phyloP scores from a whole-genome alignment of 768 basidiomycete species.

The Tulasnella sp. region DNA sequence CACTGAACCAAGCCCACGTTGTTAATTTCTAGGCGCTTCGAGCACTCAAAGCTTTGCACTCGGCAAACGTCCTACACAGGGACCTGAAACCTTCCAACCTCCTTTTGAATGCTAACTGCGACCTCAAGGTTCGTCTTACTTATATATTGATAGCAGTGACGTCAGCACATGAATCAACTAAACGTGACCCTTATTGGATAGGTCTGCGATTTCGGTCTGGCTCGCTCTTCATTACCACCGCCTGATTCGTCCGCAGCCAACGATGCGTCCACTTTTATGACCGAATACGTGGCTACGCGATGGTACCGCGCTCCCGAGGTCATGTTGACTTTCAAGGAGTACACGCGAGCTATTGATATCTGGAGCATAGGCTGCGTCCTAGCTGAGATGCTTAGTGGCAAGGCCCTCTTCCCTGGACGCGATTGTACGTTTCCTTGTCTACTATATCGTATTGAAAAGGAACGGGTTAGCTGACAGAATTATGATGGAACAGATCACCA shows the following conservation, averaged over 20 bases:
- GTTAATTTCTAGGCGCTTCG: conserved; percentile 51
- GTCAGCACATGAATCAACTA: background rate
- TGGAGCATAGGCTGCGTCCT: conserved; percentile 83
- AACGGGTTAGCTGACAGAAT: background rate
- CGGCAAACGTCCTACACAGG: conserved; percentile 67
- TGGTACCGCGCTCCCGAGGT: conserved; percentile 99
- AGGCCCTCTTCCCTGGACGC: conserved; percentile 92
- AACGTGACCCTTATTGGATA: conserved; percentile 6
- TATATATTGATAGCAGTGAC: background rate
- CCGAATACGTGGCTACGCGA: conserved; percentile 93
- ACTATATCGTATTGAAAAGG: background rate
- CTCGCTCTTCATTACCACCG: conserved; percentile 42
- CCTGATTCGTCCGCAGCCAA: conserved; percentile 17
- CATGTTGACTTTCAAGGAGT: conserved; percentile 98
- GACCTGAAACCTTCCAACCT: conserved; percentile 36
- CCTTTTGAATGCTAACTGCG: conserved; percentile 33
- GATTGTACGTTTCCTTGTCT: conserved; percentile 42
- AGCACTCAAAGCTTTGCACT: conserved; percentile 91
- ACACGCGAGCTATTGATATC: conserved; percentile 80
- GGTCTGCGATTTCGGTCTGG: conserved; percentile 82
- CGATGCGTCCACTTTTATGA: conserved; percentile 54
- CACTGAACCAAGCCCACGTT: background rate
- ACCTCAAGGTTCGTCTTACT: conserved; percentile 26
- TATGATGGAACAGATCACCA: conserved; percentile 49
- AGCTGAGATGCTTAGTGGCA: conserved; percentile 95